phyloP scores from a whole-genome alignment of 345 rosid species.

The Salix udensis region DNA sequence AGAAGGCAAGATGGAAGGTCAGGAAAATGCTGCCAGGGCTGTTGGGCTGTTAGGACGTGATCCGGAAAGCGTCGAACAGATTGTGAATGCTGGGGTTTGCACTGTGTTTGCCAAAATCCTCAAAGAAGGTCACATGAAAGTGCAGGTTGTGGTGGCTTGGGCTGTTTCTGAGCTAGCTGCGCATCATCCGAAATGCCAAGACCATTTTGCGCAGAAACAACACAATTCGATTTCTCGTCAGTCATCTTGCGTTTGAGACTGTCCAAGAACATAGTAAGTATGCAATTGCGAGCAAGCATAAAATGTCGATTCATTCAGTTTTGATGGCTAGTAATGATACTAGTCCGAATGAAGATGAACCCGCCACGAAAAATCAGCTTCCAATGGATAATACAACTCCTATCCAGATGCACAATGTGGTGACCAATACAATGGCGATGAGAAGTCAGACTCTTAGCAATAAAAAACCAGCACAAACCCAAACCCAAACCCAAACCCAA shows the following conservation, averaged over 20 bases:
- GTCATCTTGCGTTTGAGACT: slow-evolving; percentile 84
- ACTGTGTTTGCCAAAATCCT: slow-evolving; percentile 72
- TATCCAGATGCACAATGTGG: slow-evolving; percentile 17
- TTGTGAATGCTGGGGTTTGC: slow-evolving; percentile 68
- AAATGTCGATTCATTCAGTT: slow-evolving; percentile 26
- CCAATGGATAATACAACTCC: slow-evolving; percentile 13
- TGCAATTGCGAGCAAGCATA: slow-evolving; percentile 24
- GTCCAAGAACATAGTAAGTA: slow-evolving; percentile 57
- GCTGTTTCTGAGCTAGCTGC: slow-evolving; percentile 31
- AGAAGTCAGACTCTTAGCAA: background rate
- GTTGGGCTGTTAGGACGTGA: slow-evolving; percentile 71
- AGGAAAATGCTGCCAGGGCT: slow-evolving; percentile 79
- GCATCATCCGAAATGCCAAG: slow-evolving; percentile 29
- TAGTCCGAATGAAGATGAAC: slow-evolving; percentile 12
- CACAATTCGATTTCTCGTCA: slow-evolving; percentile 63
- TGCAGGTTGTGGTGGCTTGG: slow-evolving; percentile 29
- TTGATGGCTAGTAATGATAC: slow-evolving; percentile 20
- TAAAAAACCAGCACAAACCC: background rate
- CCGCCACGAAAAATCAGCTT: slow-evolving; percentile 4
- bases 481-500: background rate
- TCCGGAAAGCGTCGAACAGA: slow-evolving; percentile 71
- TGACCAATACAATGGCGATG: slow-evolving; percentile 13
- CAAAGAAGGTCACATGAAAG: slow-evolving; percentile 64
- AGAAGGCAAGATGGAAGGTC: slow-evolving; percentile 72
- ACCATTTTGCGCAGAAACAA: slow-evolving; percentile 31